Evolutionary conservation across 1,139 yeast species (phyloP), one percentile per base, ranked within the genome.

Genomic region (Candida tunisiensis): DNA sequence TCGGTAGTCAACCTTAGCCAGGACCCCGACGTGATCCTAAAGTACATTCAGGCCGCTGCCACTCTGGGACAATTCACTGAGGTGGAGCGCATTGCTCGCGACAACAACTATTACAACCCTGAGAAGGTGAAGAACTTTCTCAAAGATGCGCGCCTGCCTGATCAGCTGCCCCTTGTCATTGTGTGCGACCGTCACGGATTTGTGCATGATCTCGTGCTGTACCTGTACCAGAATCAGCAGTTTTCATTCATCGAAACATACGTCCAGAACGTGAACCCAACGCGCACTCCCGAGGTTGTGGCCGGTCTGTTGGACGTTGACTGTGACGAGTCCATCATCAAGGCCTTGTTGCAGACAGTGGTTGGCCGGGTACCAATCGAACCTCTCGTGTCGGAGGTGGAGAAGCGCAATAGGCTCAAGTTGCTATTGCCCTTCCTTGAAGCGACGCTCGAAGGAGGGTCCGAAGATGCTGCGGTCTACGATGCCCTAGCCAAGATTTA

Each of bases 281-380:
- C 88, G 4, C 79, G 80, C 49, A 82, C 98, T 16, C 93, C 98
- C 12, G 93, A 85, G 55, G 98, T 91, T 36, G 67, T 88, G 49
- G 98, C 95, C 35, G 98, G 93, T 25, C 65, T 88, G 47, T 62
- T 88, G 42, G 99, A 88, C 52, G 96, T 88, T 42, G 98, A 88
- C 54, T 83, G 96, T 57, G 98, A 88, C 41, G 98, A 91, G 54
- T 57, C 60, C 31, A 77, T 83, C 40, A 82, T 91, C 50, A 78
- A 82, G 58, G 67, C 69, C 30, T 63, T 88, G 47, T 65, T 91
- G 41, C 65, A 66, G 49, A 74, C 93, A 21, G 98, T 88, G 10
- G 62, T 83, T 32, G 98, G 96, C 29, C 88, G 91, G 55, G 94
- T 88, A 34, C 95, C 98, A 40, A 69, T 88, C 41, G 78, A 67